phyloP scores from a whole-genome alignment of 768 basidiomycete genomes.

The Termitomyces heimii region DNA sequence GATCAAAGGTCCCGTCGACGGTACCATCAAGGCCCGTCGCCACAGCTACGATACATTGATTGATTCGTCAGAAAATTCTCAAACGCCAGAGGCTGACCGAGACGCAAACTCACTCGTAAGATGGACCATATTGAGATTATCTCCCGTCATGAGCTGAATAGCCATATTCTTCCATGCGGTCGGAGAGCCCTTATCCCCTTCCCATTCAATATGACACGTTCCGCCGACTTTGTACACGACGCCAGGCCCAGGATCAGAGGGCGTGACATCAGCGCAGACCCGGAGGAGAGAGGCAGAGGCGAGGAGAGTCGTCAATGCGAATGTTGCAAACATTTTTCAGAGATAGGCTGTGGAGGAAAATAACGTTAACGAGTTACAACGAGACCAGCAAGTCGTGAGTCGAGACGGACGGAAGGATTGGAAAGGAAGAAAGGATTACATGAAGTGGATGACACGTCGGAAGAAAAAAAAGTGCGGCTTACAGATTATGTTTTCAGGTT shows the following conservation, averaged over 20 bases:
- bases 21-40: constrained; percentile 61
- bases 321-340: constrained; percentile 30
- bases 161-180: constrained; percentile 65
- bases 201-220: constrained; percentile 55
- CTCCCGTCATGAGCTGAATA: constrained; percentile 78
- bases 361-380: background rate
- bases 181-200: constrained; percentile 40
- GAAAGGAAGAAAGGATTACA: background rate
- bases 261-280: constrained; percentile 49
- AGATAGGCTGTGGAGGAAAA: constrained; percentile 1
- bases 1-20: constrained; percentile 39
- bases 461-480: background rate
- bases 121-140: constrained; percentile 63
- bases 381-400: constrained; percentile 10
- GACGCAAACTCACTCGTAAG: constrained; percentile 48
- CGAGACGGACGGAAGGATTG: background rate
- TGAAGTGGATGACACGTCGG: constrained; percentile 6
- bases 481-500: background rate
- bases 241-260: constrained; percentile 56
- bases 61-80: background rate
- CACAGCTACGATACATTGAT: constrained; percentile 41
- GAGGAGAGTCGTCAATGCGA: constrained; percentile 31
- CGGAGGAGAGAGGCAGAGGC: constrained; percentile 26
- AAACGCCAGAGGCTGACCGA: background rate
- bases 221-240: constrained; percentile 50